Percentiles rank a stretch among this genome's conserved stretches.
phyloP scores from a whole-genome alignment of 768 basidiomycete genomes.

The Boletus barrowsii region DNA sequence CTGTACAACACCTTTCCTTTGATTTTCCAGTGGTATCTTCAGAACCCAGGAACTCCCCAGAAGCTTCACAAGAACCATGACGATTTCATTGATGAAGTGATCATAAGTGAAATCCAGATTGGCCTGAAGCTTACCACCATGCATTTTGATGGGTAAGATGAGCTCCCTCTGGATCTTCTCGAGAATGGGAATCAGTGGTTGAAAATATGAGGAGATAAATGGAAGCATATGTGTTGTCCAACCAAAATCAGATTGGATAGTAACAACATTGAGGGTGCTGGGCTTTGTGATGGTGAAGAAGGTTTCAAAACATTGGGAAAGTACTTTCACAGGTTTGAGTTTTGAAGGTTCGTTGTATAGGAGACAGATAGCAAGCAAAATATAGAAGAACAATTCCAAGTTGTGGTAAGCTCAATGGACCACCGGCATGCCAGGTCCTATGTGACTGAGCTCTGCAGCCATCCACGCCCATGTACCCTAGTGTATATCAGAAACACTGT shows the following conservation, averaged over 20 bases:
- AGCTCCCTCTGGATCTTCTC: neutral
- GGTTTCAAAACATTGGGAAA: constrained; percentile 1
- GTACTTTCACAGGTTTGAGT: neutral
- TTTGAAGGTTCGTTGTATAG: no score
- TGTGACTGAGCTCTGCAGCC: neutral
- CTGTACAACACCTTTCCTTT: neutral
- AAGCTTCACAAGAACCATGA: neutral
- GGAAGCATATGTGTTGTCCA: neutral
- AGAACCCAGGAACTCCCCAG: neutral
- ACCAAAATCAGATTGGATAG: neutral
- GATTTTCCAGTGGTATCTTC: neutral
- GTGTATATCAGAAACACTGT: neutral
- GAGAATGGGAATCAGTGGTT: neutral
- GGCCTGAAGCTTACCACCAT: neutral
- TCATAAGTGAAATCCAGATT: neutral
- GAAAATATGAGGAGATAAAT: constrained; percentile 1
- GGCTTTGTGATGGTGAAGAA: neutral
- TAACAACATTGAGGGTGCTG: neutral
- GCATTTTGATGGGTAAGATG: neutral
- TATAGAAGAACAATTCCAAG: constrained; percentile 12
- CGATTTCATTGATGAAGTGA: neutral
- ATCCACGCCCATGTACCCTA: neutral
- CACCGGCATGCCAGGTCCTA: neutral
- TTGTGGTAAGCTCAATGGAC: neutral
- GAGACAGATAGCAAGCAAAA: neutral